A percentile compares a stretch with the other conserved stretches of the same genome.
These are phyloP conservation scores for Spathaspora arborariae DNA, from an alignment of 805 yeast species.

Conservation along the genomic window DNA sequence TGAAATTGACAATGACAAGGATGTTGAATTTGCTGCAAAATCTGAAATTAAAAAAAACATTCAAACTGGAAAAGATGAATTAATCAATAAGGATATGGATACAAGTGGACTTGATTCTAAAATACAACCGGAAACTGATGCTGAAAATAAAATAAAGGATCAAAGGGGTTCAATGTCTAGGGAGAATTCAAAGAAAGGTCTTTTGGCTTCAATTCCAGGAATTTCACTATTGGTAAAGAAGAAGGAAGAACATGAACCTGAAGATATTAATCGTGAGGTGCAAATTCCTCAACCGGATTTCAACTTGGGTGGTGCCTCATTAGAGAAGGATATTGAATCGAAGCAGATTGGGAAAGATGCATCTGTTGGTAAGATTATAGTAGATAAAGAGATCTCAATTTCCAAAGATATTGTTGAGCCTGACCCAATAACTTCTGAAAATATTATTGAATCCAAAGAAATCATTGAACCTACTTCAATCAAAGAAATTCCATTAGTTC, in stretches of 20 bases:
- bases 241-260: neutral
- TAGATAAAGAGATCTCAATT: neutral
- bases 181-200: neutral
- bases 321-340: neutral
- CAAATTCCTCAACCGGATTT: neutral
- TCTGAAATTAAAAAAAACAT: neutral
- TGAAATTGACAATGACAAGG: neutral
- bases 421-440: neutral
- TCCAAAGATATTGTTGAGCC: neutral
- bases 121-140: neutral
- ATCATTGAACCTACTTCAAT: neutral
- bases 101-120: neutral
- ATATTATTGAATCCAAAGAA: neutral
- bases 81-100: neutral
- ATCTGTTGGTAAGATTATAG: neutral
- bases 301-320: neutral
- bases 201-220: slow-evolving; percentile 1
- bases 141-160: neutral
- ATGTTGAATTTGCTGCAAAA: neutral
- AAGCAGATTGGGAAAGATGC: neutral
- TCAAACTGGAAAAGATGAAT: neutral
- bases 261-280: neutral
- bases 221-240: neutral
- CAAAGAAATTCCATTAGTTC: neutral
- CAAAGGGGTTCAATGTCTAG: neutral